Evolutionary conservation across 164 flowering plant species (phyloP).

Genomic region (Houttuynia cordata): DNA sequence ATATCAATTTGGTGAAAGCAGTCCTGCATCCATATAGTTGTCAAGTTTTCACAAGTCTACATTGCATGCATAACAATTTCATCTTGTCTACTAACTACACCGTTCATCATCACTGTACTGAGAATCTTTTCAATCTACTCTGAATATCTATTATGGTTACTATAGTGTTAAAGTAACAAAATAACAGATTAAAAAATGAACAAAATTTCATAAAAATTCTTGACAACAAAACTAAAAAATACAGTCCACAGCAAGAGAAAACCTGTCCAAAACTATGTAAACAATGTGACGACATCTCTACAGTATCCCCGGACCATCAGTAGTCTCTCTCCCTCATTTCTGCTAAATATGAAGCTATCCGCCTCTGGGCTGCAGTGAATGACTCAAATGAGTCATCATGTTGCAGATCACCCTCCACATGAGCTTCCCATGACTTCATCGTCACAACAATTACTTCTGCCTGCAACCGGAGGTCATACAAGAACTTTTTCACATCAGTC

Average conservation of each 20-base stretch:
- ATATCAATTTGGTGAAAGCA: no score
- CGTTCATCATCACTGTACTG: no score
- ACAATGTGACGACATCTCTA: conserved; percentile 90
- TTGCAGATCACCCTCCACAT: conserved; percentile 30
- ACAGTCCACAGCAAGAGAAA: not conserved
- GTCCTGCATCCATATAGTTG: no score
- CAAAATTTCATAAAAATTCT: not conserved
- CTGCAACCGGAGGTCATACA: conserved; percentile 98
- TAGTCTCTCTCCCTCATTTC: conserved; percentile 69
- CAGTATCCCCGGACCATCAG: conserved; percentile 91
- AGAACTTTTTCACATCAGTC: conserved; percentile 84
- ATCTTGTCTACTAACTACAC: no score
- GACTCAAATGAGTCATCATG: conserved; percentile 87
- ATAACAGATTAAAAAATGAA: no score
- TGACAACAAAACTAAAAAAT: not conserved
- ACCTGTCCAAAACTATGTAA: conserved; percentile 39
- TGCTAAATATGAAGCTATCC: conserved; percentile 41
- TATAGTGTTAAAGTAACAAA: not conserved
- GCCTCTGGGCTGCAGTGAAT: conserved; percentile 49
- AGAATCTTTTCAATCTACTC: no score
- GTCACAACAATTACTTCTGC: conserved; percentile 93
- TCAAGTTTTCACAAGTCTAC: no score
- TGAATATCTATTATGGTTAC: no score
- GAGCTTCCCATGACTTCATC: conserved; percentile 84
- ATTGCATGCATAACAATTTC: no score